Evolutionary conservation across 495 filamentous ascomycete genomes (phyloP), one percentile per base, ranked within the genome.

Genomic region (Daldinia decipiens): DNA sequence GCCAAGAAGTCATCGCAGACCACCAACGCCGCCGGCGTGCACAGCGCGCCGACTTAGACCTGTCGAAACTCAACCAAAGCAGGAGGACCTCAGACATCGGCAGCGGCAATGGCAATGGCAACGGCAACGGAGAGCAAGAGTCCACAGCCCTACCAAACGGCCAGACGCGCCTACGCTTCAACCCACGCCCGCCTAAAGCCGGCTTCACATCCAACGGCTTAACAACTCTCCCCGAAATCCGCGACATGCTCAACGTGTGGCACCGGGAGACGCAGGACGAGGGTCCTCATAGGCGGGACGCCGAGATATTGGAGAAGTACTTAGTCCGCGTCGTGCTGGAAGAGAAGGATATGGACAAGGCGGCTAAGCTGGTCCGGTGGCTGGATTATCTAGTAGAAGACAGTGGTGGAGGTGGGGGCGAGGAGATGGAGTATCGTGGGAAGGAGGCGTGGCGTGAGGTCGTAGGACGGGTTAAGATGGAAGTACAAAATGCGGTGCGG

Each of bases 321-420:
- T 72, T 97, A 32, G 81, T 74, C 7, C 83, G 83, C 34, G 92
- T 97, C 6, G 85, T 95, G 0, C 36, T 77, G 3, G 89, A 93
- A 29, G 94, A 97, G 78, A 81, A 83, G 65, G 87, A 97, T 76
- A 82, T 97, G 79, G 87, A 85, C 17, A 95, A 95, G 78, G 91
- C 87, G 4, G 84, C 88, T 0, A 86, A 84, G 5, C 79, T 93
- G 36, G 83, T 90, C 0, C 85, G 81, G 67, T 97, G 93, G 93
- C 58, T 97, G 32, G 84, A 75, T 13, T 93, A 90, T 88, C 78
- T 94, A 1, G 79, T 95, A 27, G 86, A 85, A 29, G 87, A 90
- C 45, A 67, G 55, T 29, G 43, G 19, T 9, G 51, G 52, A 3
- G 52, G 39, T 12, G 43, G 53, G 11, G 64, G 36, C 4, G 78